Evolutionary conservation across 1,284 basidiomycete genomes (phyloP).

Genomic region (Apiotrichum sp.): DNA sequence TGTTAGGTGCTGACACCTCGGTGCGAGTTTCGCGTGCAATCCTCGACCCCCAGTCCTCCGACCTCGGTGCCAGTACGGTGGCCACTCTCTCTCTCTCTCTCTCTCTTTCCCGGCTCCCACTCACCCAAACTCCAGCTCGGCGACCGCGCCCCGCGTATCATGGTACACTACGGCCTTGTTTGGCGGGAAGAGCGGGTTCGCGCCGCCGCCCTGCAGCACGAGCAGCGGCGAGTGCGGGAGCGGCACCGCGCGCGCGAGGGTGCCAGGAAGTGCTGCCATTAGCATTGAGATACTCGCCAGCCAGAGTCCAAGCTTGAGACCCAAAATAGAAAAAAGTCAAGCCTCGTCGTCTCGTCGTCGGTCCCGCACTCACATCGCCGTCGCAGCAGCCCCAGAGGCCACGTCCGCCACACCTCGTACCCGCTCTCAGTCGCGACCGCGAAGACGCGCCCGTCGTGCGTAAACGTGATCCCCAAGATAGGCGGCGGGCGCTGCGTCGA

Average conservation of each 20-base stretch:
- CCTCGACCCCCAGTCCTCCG: too few relatives aligned
- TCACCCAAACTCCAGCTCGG: constrained; percentile 74
- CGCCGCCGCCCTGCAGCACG: constrained; percentile 82
- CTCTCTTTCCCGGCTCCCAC: too few relatives aligned
- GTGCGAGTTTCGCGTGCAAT: neutral
- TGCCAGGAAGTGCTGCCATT: constrained; percentile 52
- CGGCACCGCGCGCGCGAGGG: constrained; percentile 68
- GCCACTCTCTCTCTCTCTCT: too few relatives aligned
- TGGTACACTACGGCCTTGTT: constrained; percentile 94
- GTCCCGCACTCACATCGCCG: constrained; percentile 60
- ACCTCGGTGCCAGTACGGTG: too few relatives aligned
- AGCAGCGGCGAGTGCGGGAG: constrained; percentile 77
- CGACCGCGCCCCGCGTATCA: constrained; percentile 69
- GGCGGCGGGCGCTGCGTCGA: constrained; percentile 68
- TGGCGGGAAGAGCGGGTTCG: constrained; percentile 82
- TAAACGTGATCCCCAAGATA: constrained; percentile 70
- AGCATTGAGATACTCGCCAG: neutral
- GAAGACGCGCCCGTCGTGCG: constrained; percentile 66
- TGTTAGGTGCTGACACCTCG: neutral
- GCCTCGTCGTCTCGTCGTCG: neutral
- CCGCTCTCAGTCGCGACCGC: constrained; percentile 73
- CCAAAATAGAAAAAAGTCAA: neutral
- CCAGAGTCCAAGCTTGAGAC: too few relatives aligned
- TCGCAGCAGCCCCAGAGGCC: constrained; percentile 68
- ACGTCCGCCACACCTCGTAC: constrained; percentile 77